phyloP scores from a whole-genome alignment of 2,329 filamentous ascomycete species.

The Nigrograna mackinnonii region DNA sequence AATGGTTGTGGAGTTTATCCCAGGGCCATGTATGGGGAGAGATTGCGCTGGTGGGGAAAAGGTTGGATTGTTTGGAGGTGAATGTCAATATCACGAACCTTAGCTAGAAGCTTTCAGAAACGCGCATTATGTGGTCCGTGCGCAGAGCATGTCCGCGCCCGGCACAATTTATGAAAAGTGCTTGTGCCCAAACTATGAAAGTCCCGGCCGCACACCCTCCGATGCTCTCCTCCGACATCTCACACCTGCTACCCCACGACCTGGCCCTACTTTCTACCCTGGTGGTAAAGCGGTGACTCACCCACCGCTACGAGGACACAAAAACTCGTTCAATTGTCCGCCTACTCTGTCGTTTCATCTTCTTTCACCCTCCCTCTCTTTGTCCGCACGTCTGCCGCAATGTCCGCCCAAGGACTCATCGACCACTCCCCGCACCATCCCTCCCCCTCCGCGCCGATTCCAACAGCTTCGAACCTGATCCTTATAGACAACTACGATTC shows the following conservation, averaged over 20 bases:
- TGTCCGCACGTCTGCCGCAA: conserved; percentile 1
- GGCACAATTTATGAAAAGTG: too few species aligned
- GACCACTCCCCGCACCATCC: conserved; percentile 91
- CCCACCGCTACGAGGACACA: not conserved
- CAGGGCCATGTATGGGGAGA: conserved; percentile 32
- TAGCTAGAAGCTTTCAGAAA: conserved; percentile 1
- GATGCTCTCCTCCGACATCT: too few species aligned
- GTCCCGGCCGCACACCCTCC: too few species aligned
- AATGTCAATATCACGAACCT: conserved; percentile 9
- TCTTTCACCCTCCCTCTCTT: not conserved
- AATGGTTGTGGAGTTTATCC: conserved; percentile 22
- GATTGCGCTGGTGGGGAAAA: conserved; percentile 15
- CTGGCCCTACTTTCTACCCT: too few species aligned
- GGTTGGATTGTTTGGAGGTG: conserved; percentile 23
- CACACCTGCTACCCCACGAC: too few species aligned
- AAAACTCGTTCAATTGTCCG: not conserved
- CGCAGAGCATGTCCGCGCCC: too few species aligned
- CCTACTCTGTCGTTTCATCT: not conserved
- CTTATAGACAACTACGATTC: conserved; percentile 99
- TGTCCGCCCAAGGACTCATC: too few species aligned
- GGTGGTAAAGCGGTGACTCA: conserved; percentile 5
- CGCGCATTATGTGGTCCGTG: not conserved
- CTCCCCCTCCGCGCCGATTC: conserved; percentile 70
- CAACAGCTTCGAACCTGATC: conserved; percentile 85
- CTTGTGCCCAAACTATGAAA: too few species aligned